Base-by-base conservation (phyloP, 2,329 filamentous ascomycete species). In the Neofusicoccum parvum region DNA sequence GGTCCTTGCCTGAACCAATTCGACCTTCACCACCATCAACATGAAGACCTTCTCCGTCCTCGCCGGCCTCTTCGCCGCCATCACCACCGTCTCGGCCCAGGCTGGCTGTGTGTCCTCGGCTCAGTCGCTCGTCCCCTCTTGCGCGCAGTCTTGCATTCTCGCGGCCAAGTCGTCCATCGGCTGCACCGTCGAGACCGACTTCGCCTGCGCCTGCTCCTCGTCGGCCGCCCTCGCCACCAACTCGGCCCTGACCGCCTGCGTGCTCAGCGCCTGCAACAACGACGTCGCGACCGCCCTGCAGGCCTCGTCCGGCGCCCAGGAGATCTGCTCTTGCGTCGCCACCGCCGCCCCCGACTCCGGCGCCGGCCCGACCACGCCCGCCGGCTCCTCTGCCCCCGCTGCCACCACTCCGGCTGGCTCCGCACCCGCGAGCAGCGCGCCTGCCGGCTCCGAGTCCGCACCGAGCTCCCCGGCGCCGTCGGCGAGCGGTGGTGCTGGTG, bases 301-400 rank as follows among this genome's bases (percentile, higher is more conserved):
- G 27, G 27, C 27, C 62, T 58, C 50, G 32, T 58, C 62, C 15
- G 62, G 51, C 17, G 62, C 62, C 2, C 27, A 46, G 27, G 15
- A 48, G 32, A 54, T 65, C 5, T 39, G 11, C 27, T 32, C 27
- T 7, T 32, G 27, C 27, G 27, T 32, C 27, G 27, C 27, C 5
- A 32, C 27, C 27, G 27, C 27, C 3, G 27, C 27, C 7, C 27
- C 27, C 27, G 27, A 32, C 27, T 32, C 27, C 32, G 12, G 54
- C 27, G 41, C 56, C 4, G 53, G 53, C 12, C 36, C 36, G 5
- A 43, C 36, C 27, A 58, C 36, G 6, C 39, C 54, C 1, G 54
- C 54, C n/a, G 12, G 20, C n/a, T 15, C 39, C 3, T 15, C 37
- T 20, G 20, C 23, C 48, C 9, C 20, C 27, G 43, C 11, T 10